phyloP scores from a whole-genome alignment of 2,329 filamentous ascomycete genomes.

The Paecilomyces fulvus region DNA sequence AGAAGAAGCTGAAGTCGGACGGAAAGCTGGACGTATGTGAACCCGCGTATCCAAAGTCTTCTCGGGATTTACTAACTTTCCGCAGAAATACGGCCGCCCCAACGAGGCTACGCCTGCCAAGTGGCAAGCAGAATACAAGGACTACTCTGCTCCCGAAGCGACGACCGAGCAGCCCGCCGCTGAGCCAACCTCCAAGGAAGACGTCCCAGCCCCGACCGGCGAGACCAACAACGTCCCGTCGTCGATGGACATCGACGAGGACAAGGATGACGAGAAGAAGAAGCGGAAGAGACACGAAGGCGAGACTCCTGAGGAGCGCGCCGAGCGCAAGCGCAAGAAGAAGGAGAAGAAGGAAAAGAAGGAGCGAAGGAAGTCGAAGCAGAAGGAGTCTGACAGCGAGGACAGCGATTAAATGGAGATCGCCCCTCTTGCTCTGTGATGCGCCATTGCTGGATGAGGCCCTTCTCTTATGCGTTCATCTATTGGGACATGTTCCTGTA shows the following conservation, averaged over 20 bases:
- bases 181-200: conserved; percentile 34
- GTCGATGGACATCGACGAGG: conserved; percentile 34
- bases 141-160: conserved; percentile 57
- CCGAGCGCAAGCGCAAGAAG: conserved; percentile 44
- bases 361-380: conserved; percentile 72
- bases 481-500: conserved; percentile 26
- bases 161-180: conserved; percentile 39
- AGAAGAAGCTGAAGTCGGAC: conserved; percentile 99
- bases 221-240: conserved; percentile 17
- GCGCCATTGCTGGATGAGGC: conserved; percentile 4
- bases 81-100: conserved; percentile 74
- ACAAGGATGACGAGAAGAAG: conserved; percentile 41
- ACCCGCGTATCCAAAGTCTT: background rate
- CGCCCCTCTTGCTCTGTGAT: conserved; percentile 8
- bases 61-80: conserved; percentile 23
- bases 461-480: conserved; percentile 3
- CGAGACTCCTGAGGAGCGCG: conserved; percentile 42
- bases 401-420: conserved; percentile 34
- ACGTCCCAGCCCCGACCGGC: conserved; percentile 15
- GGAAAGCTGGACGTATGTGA: conserved; percentile 77
- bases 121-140: conserved; percentile 89
- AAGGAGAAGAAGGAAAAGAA: conserved; percentile 49
- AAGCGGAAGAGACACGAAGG: conserved; percentile 50
- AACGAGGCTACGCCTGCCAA: conserved; percentile 91
- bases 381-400: conserved; percentile 66